Percentiles rank a stretch among this genome's conserved stretches.
phyloP scores from a whole-genome alignment of 2,329 filamentous ascomycete genomes.

The Alternaria novae-zelandiae region DNA sequence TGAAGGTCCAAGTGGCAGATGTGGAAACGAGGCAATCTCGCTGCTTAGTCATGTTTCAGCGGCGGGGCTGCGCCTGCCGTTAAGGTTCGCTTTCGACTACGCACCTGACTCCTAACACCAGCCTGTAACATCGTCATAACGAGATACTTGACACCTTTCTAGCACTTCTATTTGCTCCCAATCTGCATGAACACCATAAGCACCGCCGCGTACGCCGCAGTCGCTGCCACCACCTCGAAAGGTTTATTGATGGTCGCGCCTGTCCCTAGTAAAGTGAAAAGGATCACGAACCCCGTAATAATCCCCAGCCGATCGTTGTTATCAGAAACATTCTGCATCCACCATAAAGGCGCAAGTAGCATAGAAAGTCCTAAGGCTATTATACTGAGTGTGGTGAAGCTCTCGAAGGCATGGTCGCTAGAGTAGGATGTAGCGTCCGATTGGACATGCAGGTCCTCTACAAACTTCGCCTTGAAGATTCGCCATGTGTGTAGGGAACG shows the following conservation, averaged over 20 bases:
- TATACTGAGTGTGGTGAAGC: conserved; percentile 13
- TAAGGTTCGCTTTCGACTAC: too few species aligned
- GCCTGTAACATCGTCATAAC: too few species aligned
- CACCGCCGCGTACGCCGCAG: conserved; percentile 22
- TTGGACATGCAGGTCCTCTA: not conserved
- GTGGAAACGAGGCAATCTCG: not conserved
- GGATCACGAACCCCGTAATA: conserved; percentile 31
- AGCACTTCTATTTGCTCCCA: not conserved
- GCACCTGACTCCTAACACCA: too few species aligned
- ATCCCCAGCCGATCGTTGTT: conserved; percentile 15
- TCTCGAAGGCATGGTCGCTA: conserved; percentile 17
- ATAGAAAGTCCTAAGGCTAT: conserved; percentile 16
- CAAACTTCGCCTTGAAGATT: conserved; percentile 14
- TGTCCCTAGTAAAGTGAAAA: conserved; percentile 23
- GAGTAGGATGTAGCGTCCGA: conserved; percentile 16
- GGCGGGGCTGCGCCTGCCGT: too few species aligned
- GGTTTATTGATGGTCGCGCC: conserved; percentile 20
- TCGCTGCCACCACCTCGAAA: conserved; percentile 29
- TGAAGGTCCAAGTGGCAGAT: not conserved
- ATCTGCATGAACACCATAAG: not conserved
- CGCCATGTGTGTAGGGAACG: conserved; percentile 5
- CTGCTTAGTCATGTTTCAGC: not conserved
- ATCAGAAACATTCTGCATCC: conserved; percentile 15
- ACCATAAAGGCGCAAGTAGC: conserved; percentile 34
- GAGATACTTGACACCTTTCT: not conserved